phyloP scores from a whole-genome alignment of 192 early-diverging fungal genomes.

The Coemansia sp. region DNA sequence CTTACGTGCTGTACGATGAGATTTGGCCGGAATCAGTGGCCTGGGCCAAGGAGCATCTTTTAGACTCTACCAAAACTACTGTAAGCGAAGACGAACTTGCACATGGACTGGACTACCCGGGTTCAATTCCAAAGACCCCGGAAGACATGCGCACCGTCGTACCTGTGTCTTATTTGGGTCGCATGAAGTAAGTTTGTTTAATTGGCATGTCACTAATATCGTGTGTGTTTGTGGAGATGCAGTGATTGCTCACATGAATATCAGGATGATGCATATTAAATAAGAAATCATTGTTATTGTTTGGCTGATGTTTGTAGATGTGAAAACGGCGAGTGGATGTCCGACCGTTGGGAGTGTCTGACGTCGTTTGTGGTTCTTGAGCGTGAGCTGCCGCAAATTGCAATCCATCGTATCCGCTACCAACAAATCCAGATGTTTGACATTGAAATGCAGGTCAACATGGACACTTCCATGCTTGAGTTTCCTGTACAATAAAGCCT shows the following conservation, averaged over 20 bases:
- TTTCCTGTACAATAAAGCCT: slow-evolving; percentile 5
- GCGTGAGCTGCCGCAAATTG: slow-evolving; percentile 42
- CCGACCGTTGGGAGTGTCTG: slow-evolving; percentile 48
- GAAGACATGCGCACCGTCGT: slow-evolving; percentile 36
- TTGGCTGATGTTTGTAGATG: slow-evolving; percentile 9
- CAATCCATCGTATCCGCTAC: slow-evolving; percentile 47
- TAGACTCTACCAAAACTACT: slow-evolving; percentile 4
- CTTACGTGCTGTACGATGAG: slow-evolving; percentile 40
- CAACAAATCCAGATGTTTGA: slow-evolving; percentile 42
- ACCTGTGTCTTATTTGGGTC: slow-evolving; percentile 45
- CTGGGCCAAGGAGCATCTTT: slow-evolving; percentile 21
- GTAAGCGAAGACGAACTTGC: slow-evolving; percentile 37
- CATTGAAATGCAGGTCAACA: slow-evolving; percentile 48
- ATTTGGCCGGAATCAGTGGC: slow-evolving; percentile 26
- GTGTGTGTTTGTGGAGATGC: background rate
- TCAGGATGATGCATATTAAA: background rate
- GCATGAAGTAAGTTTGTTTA: slow-evolving; percentile 46
- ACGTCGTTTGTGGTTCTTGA: slow-evolving; percentile 47
- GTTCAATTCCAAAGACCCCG: slow-evolving; percentile 30
- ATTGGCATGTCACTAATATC: background rate
- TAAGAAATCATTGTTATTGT: background rate
- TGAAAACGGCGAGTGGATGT: slow-evolving; percentile 53
- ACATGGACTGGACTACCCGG: slow-evolving; percentile 40
- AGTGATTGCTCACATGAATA: background rate
- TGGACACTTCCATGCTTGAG: slow-evolving; percentile 44